Base-by-base conservation (phyloP, 352 stramenopile genomes). In the Pilasporangium apinafurcum region DNA sequence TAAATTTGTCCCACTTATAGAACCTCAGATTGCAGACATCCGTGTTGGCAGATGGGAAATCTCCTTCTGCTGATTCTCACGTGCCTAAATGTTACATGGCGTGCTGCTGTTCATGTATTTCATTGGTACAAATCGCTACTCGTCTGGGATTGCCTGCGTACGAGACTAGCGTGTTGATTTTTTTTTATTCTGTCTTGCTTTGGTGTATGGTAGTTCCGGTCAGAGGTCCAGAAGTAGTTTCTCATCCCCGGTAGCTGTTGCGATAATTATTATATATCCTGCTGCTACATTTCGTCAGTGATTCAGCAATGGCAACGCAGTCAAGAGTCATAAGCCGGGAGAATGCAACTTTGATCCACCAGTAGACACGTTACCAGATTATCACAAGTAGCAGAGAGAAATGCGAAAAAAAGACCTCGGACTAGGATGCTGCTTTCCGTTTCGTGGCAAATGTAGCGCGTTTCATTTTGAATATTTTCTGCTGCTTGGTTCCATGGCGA, bases 61-160 rank as follows among this genome's bases (percentile, higher is more conserved):
- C 5, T 44, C 43, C 1, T 25, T 73, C 3, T 73, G 46, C 38
- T 34, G 47, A 9, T 68, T 53, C 46, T 31, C 45, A 38, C 33
- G 37, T 61, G 20, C 54, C 62, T 12, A 73, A 68, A 41, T 54
- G 56, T 31, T 25, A n/a, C n/a, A 45, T 68, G 48, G 20, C 55
- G 14, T 56, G 16, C 13, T 56, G 48, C 35, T 63, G 37, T 8
- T 54, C 62, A 34, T 73, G 42, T 43, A 34, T 73, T 12, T 32
- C 58, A 16, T 22, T 73, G 4, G 58, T 59, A 0, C 62, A 73
- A 20, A 46, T 65, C 30, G 48, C 46, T 14, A 36, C 54, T 17
- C 44, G 59, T 12, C 13, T 65, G 16, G 59, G 54, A 8, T 3
- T 63, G 12, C 27, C 27, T 30, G 9, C 18, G 32, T 55, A 44